Base-by-base conservation (phyloP, 2,329 filamentous ascomycete species). In the Fusarium zealandicum region DNA sequence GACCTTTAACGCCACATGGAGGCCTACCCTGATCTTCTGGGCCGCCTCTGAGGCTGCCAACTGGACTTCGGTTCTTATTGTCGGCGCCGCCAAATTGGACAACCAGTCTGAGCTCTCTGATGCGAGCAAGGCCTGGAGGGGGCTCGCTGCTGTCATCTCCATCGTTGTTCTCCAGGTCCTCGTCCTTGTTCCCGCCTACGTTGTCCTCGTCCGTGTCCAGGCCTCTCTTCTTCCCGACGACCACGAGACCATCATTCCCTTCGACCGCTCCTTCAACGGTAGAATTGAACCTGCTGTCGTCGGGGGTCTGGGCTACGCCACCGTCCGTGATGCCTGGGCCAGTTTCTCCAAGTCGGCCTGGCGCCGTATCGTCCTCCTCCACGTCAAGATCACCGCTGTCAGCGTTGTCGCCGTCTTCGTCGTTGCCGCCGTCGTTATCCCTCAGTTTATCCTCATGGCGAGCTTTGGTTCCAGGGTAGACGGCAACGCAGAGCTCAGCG, bases 181-280 rank as follows among this genome's bases (percentile, higher is more conserved):
- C 49, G 74, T 93, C 54, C 79, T 90, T 58, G 82, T 97, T 51
- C 93, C 93, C 14, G 84, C 90, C 32, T 82, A 84, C 54, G 89
- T 93, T 27, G 84, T 90, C 17, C 84, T 96, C 54, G 81, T 89
- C 62, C 91, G 93, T 59, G 87, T 96, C 30, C 92, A 96, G 72
- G 92, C 93, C 6, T 93, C 90, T 41, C 86, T 96, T 65, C 85
- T 98, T 3, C 85, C 92, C 1, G 88, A 91, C 54, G 87, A 90
- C 14, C 83, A 92, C 63, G 89, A 96, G 75, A 86, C 90, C 20
- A 90, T 97, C 61, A 87, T 98, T 30, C 88, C 91, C 27, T 96
- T 98, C 68, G 93, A 98, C 79, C 90, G 92, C 61, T 88, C 88
- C 25, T 96, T 96, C 69, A 85, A 83, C 59, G 90, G 90, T 65